Percentiles rank a stretch among this genome's conserved stretches.
Evolutionary conservation across 129 eudicot genomes (phyloP).

Genomic region (Helianthus tuberosus): DNA sequence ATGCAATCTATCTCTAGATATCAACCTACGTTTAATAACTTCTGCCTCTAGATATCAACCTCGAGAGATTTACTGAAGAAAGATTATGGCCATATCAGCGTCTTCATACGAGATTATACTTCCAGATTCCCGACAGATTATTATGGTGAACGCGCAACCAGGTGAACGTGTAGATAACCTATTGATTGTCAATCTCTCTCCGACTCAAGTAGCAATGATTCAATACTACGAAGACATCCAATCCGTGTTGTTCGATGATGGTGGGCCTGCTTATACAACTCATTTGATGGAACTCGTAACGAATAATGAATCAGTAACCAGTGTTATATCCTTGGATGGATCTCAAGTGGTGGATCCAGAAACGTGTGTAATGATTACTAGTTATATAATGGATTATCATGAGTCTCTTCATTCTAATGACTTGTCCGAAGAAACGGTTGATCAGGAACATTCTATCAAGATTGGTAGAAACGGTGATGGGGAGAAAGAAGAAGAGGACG

Average conservation of each 20-base stretch:
- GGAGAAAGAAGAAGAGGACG: not conserved
- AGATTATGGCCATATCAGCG: not conserved
- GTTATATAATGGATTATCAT: not conserved
- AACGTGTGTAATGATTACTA: not conserved
- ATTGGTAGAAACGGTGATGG: no score
- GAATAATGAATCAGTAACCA: not conserved
- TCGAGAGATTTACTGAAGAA: not conserved
- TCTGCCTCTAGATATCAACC: no score
- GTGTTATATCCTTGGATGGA: not conserved
- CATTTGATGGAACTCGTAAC: not conserved
- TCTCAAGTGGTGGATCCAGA: constrained; percentile 2
- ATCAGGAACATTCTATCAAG: no score
- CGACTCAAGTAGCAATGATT: not conserved
- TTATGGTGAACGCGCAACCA: not conserved
- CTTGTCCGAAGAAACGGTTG: not conserved
- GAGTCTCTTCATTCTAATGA: not conserved
- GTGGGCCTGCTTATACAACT: not conserved
- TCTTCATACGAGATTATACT: constrained; percentile 7
- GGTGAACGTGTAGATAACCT: not conserved
- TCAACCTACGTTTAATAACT: no score
- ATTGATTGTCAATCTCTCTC: not conserved
- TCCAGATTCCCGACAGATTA: not conserved
- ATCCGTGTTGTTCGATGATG: not conserved
- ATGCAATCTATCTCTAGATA: no score
- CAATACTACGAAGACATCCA: not conserved